Evolutionary conservation across 2,329 filamentous ascomycete species (phyloP), one percentile per base, ranked within the genome.

Genomic region (Aspergillus sp.): DNA sequence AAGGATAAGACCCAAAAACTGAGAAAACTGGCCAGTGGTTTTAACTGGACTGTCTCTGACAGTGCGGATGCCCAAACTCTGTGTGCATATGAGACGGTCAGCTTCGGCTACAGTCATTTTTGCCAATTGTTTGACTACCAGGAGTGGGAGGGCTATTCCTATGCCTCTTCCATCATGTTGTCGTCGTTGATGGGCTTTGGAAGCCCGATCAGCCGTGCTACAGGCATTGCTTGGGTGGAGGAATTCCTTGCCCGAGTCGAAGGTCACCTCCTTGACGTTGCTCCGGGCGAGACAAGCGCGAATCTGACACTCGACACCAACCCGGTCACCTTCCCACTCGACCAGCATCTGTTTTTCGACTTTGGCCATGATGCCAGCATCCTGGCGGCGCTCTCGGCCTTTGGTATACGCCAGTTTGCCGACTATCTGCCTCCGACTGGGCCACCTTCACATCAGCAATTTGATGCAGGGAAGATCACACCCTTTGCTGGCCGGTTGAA

Each of bases 311-410:
- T 70, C 3, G 65, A 67, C 50, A 82, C 78, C 64, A 88, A 80
- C 68, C 79, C 79, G 0, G 75, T 75, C 33, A 91, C 87, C 0
- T 92, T 92, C 66, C 88, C 88, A 0, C 72, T 88, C 3, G 82
- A 90, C 64, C 89, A 92, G 65, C 80, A 76, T 19, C 76, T 92
- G 14, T 90, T 90, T 68, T 81, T 91, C 46, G 88, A 91, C 73
- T 91, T 91, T 67, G 85, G 82, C 14, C 88, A 92, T 68, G 88
- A 92, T 69, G 87, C 85, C 30, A 89, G 88, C 65, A 88, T 89
- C 54, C 76, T 86, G 60, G 80, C 81, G 22, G 81, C 90, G 57
- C 73, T 91, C 3, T 84, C 86, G 0, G 88, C 88, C 0, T 88
- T 92, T 54, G 87, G 87, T 1, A 76, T 91, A 44, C 82, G 52